Conservation (phyloP, 345 rosid genomes). For the Abelmoschus esculentus region DNA sequence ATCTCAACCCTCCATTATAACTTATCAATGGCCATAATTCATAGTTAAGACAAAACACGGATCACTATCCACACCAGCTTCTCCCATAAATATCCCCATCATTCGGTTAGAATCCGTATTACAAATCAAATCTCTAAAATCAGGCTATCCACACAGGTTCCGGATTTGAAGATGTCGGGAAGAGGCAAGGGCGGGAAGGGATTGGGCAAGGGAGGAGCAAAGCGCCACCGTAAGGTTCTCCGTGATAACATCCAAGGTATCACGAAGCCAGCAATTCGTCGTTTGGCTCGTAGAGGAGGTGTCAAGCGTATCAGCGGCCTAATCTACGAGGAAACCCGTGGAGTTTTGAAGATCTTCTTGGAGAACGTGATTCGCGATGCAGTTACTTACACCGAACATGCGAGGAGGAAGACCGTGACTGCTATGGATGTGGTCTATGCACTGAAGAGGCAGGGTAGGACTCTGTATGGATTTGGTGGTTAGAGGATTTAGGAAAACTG, state of each 20-base stretch:
- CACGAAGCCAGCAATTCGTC: slow-evolving; percentile 46
- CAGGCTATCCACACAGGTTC: no score
- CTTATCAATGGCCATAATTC: background rate
- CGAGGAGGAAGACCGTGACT: slow-evolving; percentile 53
- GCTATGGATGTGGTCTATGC: slow-evolving; percentile 62
- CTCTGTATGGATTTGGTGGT: slow-evolving; percentile 54
- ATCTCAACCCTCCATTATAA: slow-evolving; percentile 13
- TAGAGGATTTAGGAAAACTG: background rate
- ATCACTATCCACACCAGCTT: background rate
- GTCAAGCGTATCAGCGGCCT: slow-evolving; percentile 60
- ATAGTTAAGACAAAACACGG: background rate
- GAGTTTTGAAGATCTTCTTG: slow-evolving; percentile 45
- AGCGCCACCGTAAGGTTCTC: slow-evolving; percentile 53
- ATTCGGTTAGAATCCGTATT: no score
- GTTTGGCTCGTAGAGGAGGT: slow-evolving; percentile 50
- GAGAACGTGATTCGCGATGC: slow-evolving; percentile 54
- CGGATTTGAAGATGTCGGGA: slow-evolving; percentile 31
- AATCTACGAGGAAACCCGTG: slow-evolving; percentile 53
- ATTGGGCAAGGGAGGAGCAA: slow-evolving; percentile 61
- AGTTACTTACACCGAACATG: slow-evolving; percentile 48
- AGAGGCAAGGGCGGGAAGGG: slow-evolving; percentile 66
- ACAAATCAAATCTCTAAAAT: no score
- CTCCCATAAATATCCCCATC: background rate
- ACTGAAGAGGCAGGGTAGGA: slow-evolving; percentile 56
- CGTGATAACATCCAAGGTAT: slow-evolving; percentile 56